phyloP scores from a whole-genome alignment of 2,329 filamentous ascomycete genomes.

The Calonectria ilicicola region DNA sequence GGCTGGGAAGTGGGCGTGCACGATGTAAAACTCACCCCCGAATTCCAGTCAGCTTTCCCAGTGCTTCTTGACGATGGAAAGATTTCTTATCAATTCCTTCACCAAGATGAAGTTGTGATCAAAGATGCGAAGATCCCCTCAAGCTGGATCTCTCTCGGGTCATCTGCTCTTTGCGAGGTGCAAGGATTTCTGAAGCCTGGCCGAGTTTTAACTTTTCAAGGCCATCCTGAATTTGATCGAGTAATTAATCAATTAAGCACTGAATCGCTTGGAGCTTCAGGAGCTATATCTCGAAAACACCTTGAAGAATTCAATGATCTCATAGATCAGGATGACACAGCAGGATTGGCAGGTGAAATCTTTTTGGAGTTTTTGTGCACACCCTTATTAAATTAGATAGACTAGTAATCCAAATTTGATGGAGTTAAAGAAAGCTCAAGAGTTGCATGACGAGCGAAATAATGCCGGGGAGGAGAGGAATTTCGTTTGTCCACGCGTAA shows the following conservation, averaged over 20 bases:
- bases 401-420: too few relatives aligned
- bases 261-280: neutral
- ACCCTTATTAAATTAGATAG: neutral
- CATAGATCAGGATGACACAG: neutral
- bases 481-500: too few relatives aligned
- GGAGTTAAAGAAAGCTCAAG: too few relatives aligned
- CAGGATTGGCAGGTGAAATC: neutral
- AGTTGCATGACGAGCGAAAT: too few relatives aligned
- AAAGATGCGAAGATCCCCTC: neutral
- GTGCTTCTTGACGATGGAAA: neutral
- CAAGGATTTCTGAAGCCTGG: neutral
- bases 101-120: neutral
- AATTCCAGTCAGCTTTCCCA: neutral
- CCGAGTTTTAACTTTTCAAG: neutral
- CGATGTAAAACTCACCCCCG: neutral
- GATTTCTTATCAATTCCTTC: neutral
- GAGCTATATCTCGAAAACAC: neutral
- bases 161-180: neutral
- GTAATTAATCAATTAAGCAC: neutral
- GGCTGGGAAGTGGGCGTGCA: conserved; percentile 7
- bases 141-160: neutral
- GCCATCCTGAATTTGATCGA: neutral
- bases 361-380: neutral
- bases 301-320: neutral
- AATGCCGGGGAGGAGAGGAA: too few relatives aligned